Percentiles rank a stretch among this genome's conserved stretches.
Conservation (phyloP, 208 protist species). For the Wallacemonas sp. region DNA sequence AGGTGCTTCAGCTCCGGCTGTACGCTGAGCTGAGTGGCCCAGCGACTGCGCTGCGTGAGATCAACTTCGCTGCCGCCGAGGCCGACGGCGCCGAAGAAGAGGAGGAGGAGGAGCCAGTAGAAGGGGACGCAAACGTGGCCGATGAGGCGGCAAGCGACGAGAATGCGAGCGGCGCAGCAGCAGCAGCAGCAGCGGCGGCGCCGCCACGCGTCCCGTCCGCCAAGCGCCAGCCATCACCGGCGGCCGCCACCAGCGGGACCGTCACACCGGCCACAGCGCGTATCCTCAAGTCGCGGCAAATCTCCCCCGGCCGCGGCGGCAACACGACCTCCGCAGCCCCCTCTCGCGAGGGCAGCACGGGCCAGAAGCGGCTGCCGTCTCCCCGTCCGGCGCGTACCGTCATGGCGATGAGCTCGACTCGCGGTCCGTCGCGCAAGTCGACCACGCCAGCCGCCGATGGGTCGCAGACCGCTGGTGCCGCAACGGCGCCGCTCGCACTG, state of each 20-base stretch:
- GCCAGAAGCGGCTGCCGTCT: not conserved
- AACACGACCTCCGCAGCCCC: not conserved
- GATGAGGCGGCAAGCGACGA: not conserved
- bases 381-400: conserved; percentile 6
- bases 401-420: conserved; percentile 10
- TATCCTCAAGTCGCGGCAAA: conserved; percentile 15
- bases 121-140: conserved; percentile 10
- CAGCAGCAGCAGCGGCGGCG: not conserved
- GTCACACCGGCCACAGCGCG: conserved; percentile 8
- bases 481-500: conserved; percentile 3
- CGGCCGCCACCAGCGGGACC: not conserved
- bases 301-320: conserved; percentile 1
- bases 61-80: conserved; percentile 32
- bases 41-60: conserved; percentile 9
- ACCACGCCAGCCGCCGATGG: too few species aligned
- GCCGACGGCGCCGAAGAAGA: conserved; percentile 7
- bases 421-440: not conserved
- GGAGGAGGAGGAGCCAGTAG: conserved; percentile 27
- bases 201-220: not conserved
- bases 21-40: conserved; percentile 29
- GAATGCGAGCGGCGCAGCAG: not conserved
- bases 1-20: conserved; percentile 35
- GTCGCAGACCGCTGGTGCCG: too few species aligned
- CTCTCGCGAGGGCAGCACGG: not conserved
- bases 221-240: not conserved